These are phyloP conservation scores for Metschnikowia kofuensis DNA, from an alignment of 805 yeast species.

Conservation along the genomic window DNA sequence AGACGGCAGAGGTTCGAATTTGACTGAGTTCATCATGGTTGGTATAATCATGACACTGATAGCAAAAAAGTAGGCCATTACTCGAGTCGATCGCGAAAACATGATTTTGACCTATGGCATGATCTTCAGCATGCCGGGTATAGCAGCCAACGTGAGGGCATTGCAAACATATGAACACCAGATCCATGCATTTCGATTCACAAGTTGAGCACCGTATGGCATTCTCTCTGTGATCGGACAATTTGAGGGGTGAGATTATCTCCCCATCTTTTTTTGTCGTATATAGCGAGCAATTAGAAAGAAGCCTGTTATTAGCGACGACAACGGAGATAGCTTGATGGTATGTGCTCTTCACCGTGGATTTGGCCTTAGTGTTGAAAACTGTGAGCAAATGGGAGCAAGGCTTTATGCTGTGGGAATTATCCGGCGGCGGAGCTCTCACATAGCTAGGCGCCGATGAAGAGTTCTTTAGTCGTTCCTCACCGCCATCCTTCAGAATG, in stretches of 20 bases:
- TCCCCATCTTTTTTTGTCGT: slow-evolving; percentile 37
- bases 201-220: slow-evolving; percentile 55
- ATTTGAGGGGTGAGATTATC: slow-evolving; percentile 32
- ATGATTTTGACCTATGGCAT: slow-evolving; percentile 34
- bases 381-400: slow-evolving; percentile 51
- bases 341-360: slow-evolving; percentile 49
- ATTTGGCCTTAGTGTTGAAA: slow-evolving; percentile 46
- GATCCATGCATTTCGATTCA: slow-evolving; percentile 34
- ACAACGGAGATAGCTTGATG: slow-evolving; percentile 50
- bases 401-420: slow-evolving; percentile 34
- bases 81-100: slow-evolving; percentile 56
- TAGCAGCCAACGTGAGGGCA: slow-evolving; percentile 77
- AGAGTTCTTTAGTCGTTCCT: not conserved
- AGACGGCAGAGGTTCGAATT: slow-evolving; percentile 34
- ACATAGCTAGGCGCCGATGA: not conserved
- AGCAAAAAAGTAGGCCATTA: slow-evolving; percentile 72
- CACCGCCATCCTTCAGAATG: not conserved
- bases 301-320: slow-evolving; percentile 27
- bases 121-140: slow-evolving; percentile 32
- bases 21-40: slow-evolving; percentile 57
- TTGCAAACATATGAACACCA: slow-evolving; percentile 64
- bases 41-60: slow-evolving; percentile 71
- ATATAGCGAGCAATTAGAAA: slow-evolving; percentile 19
- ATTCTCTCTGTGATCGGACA: slow-evolving; percentile 40
- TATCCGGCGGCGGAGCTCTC: slow-evolving; percentile 18